Evolutionary conservation across 2,329 filamentous ascomycete genomes (phyloP).

Genomic region (Stemphylium vesicarium): DNA sequence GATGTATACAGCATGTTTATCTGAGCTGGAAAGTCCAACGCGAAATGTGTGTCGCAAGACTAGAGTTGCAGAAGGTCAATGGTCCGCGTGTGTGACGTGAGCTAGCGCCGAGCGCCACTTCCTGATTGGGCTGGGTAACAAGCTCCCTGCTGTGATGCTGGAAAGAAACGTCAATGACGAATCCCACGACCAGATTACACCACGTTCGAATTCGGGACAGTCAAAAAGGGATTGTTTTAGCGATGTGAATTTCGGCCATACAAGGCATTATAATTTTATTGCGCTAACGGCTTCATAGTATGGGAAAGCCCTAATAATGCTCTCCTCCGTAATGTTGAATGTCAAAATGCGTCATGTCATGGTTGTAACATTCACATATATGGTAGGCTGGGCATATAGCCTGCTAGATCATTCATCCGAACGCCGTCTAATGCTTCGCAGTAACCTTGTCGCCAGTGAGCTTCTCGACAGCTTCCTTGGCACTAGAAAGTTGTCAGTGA

Average conservation of each 20-base stretch:
- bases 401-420: constrained; percentile 15
- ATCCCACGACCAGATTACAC: not conserved
- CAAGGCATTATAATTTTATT: constrained; percentile 16
- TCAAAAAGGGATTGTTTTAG: no score
- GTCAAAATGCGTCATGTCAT: not conserved
- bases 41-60: constrained; percentile 1
- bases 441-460: constrained; percentile 68
- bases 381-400: constrained; percentile 5
- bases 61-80: not conserved
- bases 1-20: constrained; percentile 6
- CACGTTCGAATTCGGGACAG: not conserved
- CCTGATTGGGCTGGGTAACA: not conserved
- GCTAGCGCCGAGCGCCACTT: constrained; percentile 6
- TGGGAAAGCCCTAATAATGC: not conserved
- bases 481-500: constrained; percentile 53
- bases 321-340: not conserved
- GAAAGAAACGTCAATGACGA: not conserved
- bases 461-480: constrained; percentile 70
- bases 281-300: constrained; percentile 1
- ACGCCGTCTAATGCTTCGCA: constrained; percentile 65
- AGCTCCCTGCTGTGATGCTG: not conserved
- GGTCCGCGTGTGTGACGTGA: constrained; percentile 10
- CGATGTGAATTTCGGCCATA: not conserved
- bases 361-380: constrained; percentile 7
- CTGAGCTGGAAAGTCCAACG: not conserved